Base-by-base conservation (phyloP, 306 rosid species). In the Crataegus laevigata region DNA sequence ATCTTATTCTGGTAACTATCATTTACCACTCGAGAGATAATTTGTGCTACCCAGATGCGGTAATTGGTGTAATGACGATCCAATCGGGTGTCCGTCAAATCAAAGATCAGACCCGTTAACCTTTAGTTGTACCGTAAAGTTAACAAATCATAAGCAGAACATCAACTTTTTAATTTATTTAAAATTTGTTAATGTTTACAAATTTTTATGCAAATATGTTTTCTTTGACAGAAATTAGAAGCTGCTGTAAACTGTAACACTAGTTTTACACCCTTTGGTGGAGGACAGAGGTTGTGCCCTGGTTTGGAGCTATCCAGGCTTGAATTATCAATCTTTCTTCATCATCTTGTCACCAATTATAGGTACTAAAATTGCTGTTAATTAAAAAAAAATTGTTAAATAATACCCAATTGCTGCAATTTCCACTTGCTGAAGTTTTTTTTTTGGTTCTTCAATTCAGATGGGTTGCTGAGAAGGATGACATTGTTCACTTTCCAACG, bases 271-370 rank as follows among this genome's bases (percentile, higher is more conserved):
- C 99, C 99, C 45, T 94, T 94, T 74, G 99, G 99, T 3, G 96
- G 97, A 24, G 99, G 99, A 73, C 89, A 86, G 78, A 86, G 99
- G 82, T 82, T 94, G 61, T 94, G 99, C 63, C 99, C 99, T 30
- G 99, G 99, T 28, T 76, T 89, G 71, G 99, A 94, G 75, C 87
- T 92, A 28, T 88, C 98, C 24, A 78, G 93, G 81, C 93, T 82
- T 22, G 82, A 82, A 69, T 30, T 82, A 52, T 73, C 85, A 47
- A 63, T 82, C 69, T 82, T 82, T 52, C 82, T 82, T 63, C 85
- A 82, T 82, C 85, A 68, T 63, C 82, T 82, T 68, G 82, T 82
- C 57, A 82, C 82, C 66, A 78, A 40, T 52, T 82, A 82, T 69
- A 62, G 79, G 85, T 82, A 38, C 22, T 25, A 38, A 21, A 25